phyloP scores from a whole-genome alignment of 1,139 yeast genomes.

The Saccharomyces uvarum region DNA sequence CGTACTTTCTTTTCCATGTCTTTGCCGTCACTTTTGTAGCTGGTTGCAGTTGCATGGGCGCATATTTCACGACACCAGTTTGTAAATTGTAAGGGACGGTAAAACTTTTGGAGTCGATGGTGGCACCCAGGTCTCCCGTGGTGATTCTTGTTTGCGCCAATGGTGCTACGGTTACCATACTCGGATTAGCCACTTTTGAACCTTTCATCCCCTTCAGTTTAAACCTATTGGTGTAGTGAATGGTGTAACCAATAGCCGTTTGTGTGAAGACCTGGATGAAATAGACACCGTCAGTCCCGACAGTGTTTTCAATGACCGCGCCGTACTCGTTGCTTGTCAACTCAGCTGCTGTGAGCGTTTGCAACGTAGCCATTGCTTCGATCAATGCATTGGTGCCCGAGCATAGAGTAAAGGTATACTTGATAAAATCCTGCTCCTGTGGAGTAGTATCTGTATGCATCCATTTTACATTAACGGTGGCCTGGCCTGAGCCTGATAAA shows the following conservation, averaged over 20 bases:
- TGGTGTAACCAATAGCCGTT: constrained; percentile 44
- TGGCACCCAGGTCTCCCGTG: constrained; percentile 28
- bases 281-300: constrained; percentile 55
- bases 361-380: constrained; percentile 37
- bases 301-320: constrained; percentile 37
- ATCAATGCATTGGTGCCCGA: constrained; percentile 55
- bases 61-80: constrained; percentile 67
- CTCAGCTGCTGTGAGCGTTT: constrained; percentile 26
- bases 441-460: constrained; percentile 46
- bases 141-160: constrained; percentile 37
- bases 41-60: constrained; percentile 91
- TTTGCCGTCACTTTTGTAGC: constrained; percentile 58
- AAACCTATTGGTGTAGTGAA: constrained; percentile 67
- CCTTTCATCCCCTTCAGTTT: constrained; percentile 66
- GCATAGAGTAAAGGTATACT: constrained; percentile 54
- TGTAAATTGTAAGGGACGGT: constrained; percentile 62
- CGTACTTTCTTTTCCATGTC: constrained; percentile 53
- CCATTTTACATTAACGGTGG: constrained; percentile 50
- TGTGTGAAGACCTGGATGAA: constrained; percentile 55
- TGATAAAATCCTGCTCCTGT: constrained; percentile 37
- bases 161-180: constrained; percentile 17
- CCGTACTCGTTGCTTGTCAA: constrained; percentile 32
- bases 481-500: constrained; percentile 41
- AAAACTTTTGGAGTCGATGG: constrained; percentile 34
- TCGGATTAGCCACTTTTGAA: constrained; percentile 34